Conservation (phyloP, 2,329 filamentous ascomycete genomes). For the Cylindrodendrum hubeiense region DNA sequence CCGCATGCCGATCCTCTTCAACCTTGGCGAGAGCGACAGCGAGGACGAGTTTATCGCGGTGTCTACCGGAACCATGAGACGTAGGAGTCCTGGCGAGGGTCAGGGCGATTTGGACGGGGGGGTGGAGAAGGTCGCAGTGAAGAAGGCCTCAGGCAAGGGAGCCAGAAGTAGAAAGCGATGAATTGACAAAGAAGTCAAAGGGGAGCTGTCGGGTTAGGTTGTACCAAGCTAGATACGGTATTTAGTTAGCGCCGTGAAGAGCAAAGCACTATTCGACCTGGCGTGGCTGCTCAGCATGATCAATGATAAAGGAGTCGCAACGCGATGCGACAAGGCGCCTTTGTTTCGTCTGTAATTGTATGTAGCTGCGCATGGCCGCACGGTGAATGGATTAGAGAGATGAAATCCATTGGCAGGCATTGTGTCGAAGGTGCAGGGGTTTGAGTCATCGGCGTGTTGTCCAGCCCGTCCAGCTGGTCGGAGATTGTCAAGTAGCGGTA, state of each 20-base stretch:
- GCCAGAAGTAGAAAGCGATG: constrained; percentile 55
- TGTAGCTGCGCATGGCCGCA: constrained; percentile 19
- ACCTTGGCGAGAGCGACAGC: constrained; percentile 93
- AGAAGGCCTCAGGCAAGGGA: constrained; percentile 54
- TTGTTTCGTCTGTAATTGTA: constrained; percentile 25
- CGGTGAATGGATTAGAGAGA: constrained; percentile 9
- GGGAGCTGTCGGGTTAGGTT: constrained; percentile 22
- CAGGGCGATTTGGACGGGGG: constrained; percentile 72
- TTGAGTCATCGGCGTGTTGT: constrained; percentile 43
- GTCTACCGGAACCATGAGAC: constrained; percentile 84
- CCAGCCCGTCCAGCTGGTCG: constrained; percentile 27
- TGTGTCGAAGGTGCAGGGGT: constrained; percentile 16
- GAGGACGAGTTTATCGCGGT: constrained; percentile 86
- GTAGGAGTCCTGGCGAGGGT: constrained; percentile 83
- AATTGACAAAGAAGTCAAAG: constrained; percentile 7
- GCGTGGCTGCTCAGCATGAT: constrained; percentile 20
- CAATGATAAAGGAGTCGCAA: constrained; percentile 19
- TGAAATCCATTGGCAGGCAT: constrained; percentile 34
- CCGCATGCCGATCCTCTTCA: constrained; percentile 91
- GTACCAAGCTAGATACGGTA: constrained; percentile 25
- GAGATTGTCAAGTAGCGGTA: constrained; percentile 32
- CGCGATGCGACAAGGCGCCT: constrained; percentile 21
- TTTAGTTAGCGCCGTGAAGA: constrained; percentile 7
- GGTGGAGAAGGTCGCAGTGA: constrained; percentile 52
- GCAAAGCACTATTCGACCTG: constrained; percentile 8